Evolutionary conservation across 1,139 yeast genomes (phyloP), one percentile per base, ranked within the genome.

Genomic region (Eremothecium coryli): DNA sequence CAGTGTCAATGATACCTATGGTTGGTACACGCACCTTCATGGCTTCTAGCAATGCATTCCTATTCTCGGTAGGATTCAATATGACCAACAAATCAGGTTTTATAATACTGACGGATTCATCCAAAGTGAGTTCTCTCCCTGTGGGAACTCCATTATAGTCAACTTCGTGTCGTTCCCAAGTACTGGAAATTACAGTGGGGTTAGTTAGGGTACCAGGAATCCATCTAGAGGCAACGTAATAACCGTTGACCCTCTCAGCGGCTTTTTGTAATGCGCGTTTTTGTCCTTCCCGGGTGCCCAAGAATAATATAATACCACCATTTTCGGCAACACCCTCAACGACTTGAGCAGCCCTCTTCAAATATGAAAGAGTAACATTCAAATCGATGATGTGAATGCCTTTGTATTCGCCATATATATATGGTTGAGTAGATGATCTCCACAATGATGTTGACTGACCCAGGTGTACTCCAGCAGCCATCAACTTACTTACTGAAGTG

Each of bases 201-300:
- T 90, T 90, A 32, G 97, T 86, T 46, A 90, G 69, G 17, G 94
- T 82, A 45, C 98, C 98, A 2, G 97, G 95, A 38, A 84, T 75
- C 98, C 98, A 90, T 56, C 90, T 75, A 35, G 75, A 71, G 26
- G 82, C 71, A 20, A 90, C 90, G 52, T 81, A 85, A 61, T 76
- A 85, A 9, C 94, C 95, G 39, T 73, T 68, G 35, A 78, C 67
- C 50, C 94, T 72, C 36, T 67, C 63, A 3, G 97, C 94, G 5
- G 95, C 95, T 43, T 70, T 74, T 51, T 79, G 80, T 33, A 90
- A 72, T 1, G 85, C 71, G 40, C 81, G 70, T 46, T 74, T 74
- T 52, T 82, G 93, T 37, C 86, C 88, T 37, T 76, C 73, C 35
- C 82, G 66, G 7, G 96, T 82, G 18, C 98, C 97, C 15, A 90